Evolutionary conservation across 805 yeast genomes (phyloP).

Genomic region (Starmerella davenportii): DNA sequence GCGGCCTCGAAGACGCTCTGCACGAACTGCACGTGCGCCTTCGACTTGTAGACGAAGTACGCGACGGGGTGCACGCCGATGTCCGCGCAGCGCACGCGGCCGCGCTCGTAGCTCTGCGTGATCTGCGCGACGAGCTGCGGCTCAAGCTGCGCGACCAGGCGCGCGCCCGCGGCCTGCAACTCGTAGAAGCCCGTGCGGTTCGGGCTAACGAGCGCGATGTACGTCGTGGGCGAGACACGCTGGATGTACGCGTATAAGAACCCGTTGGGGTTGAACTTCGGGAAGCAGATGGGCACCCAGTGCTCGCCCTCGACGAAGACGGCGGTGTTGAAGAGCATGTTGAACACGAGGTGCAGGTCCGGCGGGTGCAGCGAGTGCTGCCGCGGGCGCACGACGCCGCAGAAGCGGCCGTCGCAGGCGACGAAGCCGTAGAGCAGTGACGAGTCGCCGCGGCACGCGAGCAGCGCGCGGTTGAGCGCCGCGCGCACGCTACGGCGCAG

Average conservation of each 20-base stretch:
- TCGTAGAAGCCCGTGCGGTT: conserved; percentile 65
- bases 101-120: conserved; percentile 15
- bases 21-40: conserved; percentile 41
- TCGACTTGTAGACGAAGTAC: conserved; percentile 70
- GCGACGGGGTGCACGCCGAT: conserved; percentile 40
- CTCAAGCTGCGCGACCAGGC: conserved; percentile 26
- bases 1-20: background rate
- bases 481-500: conserved; percentile 41
- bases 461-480: conserved; percentile 37
- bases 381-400: conserved; percentile 57
- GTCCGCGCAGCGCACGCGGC: conserved; percentile 13
- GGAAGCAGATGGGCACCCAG: conserved; percentile 88
- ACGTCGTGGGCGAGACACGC: conserved; percentile 28
- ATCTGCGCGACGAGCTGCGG: conserved; percentile 26
- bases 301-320: conserved; percentile 42
- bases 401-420: conserved; percentile 44
- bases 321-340: conserved; percentile 46
- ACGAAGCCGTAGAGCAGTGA: conserved; percentile 61
- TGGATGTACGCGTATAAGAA: conserved; percentile 68
- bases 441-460: conserved; percentile 29
- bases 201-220: conserved; percentile 39
- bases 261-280: conserved; percentile 76
- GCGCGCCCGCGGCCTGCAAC: conserved; percentile 42
- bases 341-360: conserved; percentile 58
- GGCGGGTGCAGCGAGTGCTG: conserved; percentile 64